Evolutionary conservation across 2,329 filamentous ascomycete species (phyloP).

Genomic region (Neoascochyta sp.): DNA sequence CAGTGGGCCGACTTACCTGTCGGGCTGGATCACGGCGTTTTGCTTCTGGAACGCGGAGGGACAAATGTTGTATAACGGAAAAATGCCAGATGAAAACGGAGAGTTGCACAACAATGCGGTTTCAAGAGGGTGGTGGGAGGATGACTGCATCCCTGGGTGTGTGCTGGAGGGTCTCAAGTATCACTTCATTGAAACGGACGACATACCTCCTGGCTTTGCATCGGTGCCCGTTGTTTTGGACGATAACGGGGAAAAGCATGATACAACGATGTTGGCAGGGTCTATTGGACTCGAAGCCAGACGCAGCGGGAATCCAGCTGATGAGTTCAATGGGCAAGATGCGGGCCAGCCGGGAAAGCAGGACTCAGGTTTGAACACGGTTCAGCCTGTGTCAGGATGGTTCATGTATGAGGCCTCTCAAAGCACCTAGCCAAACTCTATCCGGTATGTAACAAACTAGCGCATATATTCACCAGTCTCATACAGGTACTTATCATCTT

Average conservation of each 20-base stretch:
- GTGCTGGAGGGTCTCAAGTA: conserved; percentile 6
- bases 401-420: conserved; percentile 15
- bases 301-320: conserved; percentile 3
- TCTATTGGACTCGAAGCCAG: conserved; percentile 8
- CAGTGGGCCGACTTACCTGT: conserved; percentile 6
- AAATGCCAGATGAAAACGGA: too few relatives aligned
- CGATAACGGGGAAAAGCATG: conserved; percentile 7
- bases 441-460: too few relatives aligned
- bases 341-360: conserved; percentile 1
- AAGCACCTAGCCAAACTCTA: too few relatives aligned
- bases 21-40: conserved; percentile 20
- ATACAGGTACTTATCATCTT: too few relatives aligned
- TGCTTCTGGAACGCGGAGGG: conserved; percentile 15
- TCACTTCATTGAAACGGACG: conserved; percentile 3
- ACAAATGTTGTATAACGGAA: conserved; percentile 2
- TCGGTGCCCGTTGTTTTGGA: conserved; percentile 11
- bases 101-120: too few relatives aligned
- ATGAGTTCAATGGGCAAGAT: background rate
- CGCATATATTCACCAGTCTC: too few relatives aligned
- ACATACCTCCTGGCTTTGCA: conserved; percentile 6
- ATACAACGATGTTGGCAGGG: conserved; percentile 13
- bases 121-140: background rate
- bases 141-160: background rate
- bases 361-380: conserved; percentile 6
- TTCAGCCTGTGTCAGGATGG: conserved; percentile 12